Conservation (phyloP, 805 yeast genomes). For the Yamadazyma kitorensis region DNA sequence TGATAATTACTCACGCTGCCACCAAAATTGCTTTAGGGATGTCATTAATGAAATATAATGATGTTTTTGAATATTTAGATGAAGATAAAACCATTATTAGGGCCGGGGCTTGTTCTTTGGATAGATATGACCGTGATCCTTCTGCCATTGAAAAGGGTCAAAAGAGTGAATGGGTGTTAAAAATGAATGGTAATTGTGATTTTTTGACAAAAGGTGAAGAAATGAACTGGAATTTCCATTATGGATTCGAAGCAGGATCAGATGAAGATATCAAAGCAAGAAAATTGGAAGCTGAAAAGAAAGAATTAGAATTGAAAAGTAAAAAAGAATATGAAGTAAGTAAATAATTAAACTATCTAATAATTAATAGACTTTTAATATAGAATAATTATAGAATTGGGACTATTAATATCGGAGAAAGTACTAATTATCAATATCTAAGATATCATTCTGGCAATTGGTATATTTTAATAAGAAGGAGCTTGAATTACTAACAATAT, state of each 20-base stretch:
- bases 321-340: constrained; percentile 22
- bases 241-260: constrained; percentile 82
- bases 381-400: constrained; percentile 5
- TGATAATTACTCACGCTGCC: constrained; percentile 93
- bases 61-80: constrained; percentile 52
- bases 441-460: constrained; percentile 3
- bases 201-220: constrained; percentile 80
- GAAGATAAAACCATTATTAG: constrained; percentile 42
- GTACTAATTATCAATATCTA: too few relatives aligned
- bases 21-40: constrained; percentile 85
- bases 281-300: constrained; percentile 24
- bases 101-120: constrained; percentile 85
- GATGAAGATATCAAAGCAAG: constrained; percentile 76
- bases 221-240: constrained; percentile 87
- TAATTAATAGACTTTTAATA: too few relatives aligned
- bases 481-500: constrained; percentile 21
- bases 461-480: constrained; percentile 7
- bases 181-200: constrained; percentile 69
- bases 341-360: constrained; percentile 15
- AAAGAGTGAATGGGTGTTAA: constrained; percentile 52
- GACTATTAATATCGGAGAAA: too few relatives aligned
- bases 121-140: constrained; percentile 46
- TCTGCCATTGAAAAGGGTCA: too few relatives aligned
- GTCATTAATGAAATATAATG: constrained; percentile 55
- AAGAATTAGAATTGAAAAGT: constrained; percentile 29